Evolutionary conservation across 2,329 filamentous ascomycete genomes (phyloP).

Genomic region (Trichoderma simmonsii): DNA sequence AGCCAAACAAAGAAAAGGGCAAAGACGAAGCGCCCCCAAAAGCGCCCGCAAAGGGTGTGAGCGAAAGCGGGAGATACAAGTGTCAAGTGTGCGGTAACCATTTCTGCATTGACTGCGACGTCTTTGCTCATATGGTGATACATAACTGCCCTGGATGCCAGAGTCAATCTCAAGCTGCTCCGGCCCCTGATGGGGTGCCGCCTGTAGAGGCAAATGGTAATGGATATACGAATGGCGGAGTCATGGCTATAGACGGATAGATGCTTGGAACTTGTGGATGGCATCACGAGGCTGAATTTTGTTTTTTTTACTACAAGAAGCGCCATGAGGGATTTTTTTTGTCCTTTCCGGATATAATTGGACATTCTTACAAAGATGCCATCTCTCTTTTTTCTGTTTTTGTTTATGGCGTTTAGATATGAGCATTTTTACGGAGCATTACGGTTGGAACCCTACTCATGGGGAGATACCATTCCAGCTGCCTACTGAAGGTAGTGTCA

Average conservation of each 20-base stretch:
- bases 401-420: not conserved
- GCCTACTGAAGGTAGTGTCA: not conserved
- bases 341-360: not conserved
- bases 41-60: constrained; percentile 58
- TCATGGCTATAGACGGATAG: constrained; percentile 44
- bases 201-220: constrained; percentile 32
- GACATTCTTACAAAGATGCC: not conserved
- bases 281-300: not conserved
- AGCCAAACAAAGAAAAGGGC: not conserved
- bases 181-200: constrained; percentile 18
- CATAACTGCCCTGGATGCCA: constrained; percentile 95
- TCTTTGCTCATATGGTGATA: constrained; percentile 89
- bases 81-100: constrained; percentile 84
- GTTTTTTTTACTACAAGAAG: not conserved
- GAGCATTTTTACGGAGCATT: not conserved
- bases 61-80: constrained; percentile 83
- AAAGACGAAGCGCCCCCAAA: constrained; percentile 26
- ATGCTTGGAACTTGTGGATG: not conserved
- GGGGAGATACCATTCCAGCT: not conserved
- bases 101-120: constrained; percentile 97
- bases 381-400: not conserved
- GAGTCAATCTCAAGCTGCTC: constrained; percentile 31
- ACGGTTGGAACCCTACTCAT: not conserved
- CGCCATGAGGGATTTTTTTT: not conserved
- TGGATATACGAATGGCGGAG: constrained; percentile 34